A percentile compares a stretch with the other conserved stretches of the same genome.
Evolutionary conservation across 768 basidiomycete genomes (phyloP).

Genomic region (Lanmaoa rubissima): DNA sequence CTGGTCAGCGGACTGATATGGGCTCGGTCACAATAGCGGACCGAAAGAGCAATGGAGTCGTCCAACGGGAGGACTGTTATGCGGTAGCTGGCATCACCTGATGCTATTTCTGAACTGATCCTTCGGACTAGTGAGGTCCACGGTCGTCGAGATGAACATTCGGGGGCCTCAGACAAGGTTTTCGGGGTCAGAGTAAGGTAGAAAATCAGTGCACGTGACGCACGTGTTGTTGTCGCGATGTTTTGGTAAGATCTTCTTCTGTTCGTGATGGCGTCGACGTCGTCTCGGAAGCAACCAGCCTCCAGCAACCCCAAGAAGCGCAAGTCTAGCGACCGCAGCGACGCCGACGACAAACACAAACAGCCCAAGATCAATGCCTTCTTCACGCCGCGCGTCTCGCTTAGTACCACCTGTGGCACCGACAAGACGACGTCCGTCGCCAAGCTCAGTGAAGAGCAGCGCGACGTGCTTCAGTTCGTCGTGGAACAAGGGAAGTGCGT

Average conservation of each 20-base stretch:
- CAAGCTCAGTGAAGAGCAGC: conserved; percentile 53
- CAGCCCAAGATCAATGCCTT: conserved; percentile 28
- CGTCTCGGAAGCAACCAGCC: conserved; percentile 4
- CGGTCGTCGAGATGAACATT: too few species aligned
- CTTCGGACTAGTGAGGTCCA: too few species aligned
- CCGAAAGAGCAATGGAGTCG: too few species aligned
- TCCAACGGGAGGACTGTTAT: too few species aligned
- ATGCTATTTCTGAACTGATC: too few species aligned
- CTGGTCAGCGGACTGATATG: too few species aligned
- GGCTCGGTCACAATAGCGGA: too few species aligned
- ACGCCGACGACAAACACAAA: conserved; percentile 8
- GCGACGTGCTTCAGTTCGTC: conserved; percentile 46
- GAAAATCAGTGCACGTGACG: conserved; percentile 25
- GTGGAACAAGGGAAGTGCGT: conserved; percentile 58
- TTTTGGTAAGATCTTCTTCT: not conserved
- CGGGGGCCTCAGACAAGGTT: not conserved
- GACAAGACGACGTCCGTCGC: conserved; percentile 34
- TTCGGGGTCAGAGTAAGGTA: not conserved
- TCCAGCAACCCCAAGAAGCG: conserved; percentile 23
- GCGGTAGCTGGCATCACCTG: too few species aligned
- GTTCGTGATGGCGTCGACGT: conserved; percentile 5
- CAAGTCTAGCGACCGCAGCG: conserved; percentile 12
- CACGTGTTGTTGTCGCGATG: conserved; percentile 19
- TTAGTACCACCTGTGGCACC: conserved; percentile 29
- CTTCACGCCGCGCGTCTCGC: conserved; percentile 28